Evolutionary conservation across 2,329 filamentous ascomycete genomes (phyloP), one percentile per base, ranked within the genome.

Genomic region (Thermoascus crustaceus): DNA sequence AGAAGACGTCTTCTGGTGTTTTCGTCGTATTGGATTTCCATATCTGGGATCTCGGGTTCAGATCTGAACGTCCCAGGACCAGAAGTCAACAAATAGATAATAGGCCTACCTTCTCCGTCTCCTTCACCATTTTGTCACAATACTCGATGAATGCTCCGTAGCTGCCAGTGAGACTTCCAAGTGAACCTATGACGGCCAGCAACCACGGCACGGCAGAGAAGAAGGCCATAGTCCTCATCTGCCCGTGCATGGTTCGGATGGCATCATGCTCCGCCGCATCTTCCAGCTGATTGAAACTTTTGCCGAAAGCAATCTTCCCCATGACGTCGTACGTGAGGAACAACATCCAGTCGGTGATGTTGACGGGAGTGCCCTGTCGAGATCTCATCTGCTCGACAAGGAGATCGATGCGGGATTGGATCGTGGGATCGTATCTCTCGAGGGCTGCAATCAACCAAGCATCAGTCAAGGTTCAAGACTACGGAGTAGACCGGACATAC

Each of bases 221-320:
- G 7, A 60, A 33, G 0, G 56, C 59, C 1, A 66, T 16, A 16
- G 54, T 38, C 4, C 42, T 42, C 48, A 67, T 57, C 19, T 60
- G 51, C 1, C 48, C 45, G 36, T 63, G 62, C 3, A 67, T 44
- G 1, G 41, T 50, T 21, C 53, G 41, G 30, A 66, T 60, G 0
- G 58, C 58, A 5, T 48, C 42, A 33, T 58, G 51, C 14, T 54
- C 45, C 11, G 25, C 31, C 1, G 43, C 52, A 3, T 19, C 41
- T 7, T 43, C 36, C 4, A 56, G 42, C 9, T 45, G 41, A 1
- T 45, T 32, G 26, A 56, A 55, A 21, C 46, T 40, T 29, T 53
- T 48, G 8, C 41, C 32, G 18, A 45, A 38, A 7, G 34, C 34
- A 17, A 45, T 31, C 8, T 16, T 17, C 2, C 38, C 43, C 43